Evolutionary conservation across 1,284 basidiomycete genomes (phyloP).

Genomic region (Bjerkandera adusta): DNA sequence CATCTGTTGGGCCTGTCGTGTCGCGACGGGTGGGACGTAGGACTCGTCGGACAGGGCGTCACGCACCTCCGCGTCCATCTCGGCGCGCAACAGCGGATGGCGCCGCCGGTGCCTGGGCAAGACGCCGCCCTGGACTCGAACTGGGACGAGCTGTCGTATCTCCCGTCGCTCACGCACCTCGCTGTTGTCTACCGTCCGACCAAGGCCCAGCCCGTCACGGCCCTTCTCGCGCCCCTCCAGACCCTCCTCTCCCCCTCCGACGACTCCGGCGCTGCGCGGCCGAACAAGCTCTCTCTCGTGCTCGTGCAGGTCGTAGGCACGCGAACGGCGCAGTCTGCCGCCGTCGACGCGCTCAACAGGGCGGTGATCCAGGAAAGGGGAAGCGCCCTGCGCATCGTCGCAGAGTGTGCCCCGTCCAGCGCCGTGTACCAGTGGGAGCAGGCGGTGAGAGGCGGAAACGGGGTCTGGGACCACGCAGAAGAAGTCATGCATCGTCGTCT

Average conservation of each 20-base stretch:
- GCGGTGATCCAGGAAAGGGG: constrained; percentile 23
- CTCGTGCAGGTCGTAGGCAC: constrained; percentile 32
- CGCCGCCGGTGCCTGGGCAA: constrained; percentile 20
- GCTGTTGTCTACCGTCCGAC: constrained; percentile 33
- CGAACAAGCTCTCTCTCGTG: constrained; percentile 24
- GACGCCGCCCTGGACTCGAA: constrained; percentile 18
- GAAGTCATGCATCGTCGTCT: constrained; percentile 21
- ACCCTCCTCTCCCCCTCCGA: constrained; percentile 18
- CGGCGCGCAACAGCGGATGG: constrained; percentile 22
- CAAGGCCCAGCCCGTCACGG: constrained; percentile 17
- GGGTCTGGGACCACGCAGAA: constrained; percentile 31
- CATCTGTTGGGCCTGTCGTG: constrained; percentile 37
- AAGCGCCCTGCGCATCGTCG: constrained; percentile 28
- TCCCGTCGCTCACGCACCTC: constrained; percentile 36
- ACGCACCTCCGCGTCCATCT: constrained; percentile 38
- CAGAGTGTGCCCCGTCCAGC: constrained; percentile 31
- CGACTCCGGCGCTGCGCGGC: neutral
- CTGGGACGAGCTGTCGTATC: constrained; percentile 27
- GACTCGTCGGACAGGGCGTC: constrained; percentile 30
- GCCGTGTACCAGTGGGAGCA: constrained; percentile 34
- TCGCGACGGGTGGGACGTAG: constrained; percentile 36
- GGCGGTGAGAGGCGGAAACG: constrained; percentile 23
- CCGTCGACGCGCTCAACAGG: constrained; percentile 25
- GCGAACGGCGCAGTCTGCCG: constrained; percentile 15
- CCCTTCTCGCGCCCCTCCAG: constrained; percentile 23